These are phyloP conservation scores for Colletotrichum orbiculare DNA, from an alignment of 2,329 filamentous ascomycete species.

Conservation along the genomic window DNA sequence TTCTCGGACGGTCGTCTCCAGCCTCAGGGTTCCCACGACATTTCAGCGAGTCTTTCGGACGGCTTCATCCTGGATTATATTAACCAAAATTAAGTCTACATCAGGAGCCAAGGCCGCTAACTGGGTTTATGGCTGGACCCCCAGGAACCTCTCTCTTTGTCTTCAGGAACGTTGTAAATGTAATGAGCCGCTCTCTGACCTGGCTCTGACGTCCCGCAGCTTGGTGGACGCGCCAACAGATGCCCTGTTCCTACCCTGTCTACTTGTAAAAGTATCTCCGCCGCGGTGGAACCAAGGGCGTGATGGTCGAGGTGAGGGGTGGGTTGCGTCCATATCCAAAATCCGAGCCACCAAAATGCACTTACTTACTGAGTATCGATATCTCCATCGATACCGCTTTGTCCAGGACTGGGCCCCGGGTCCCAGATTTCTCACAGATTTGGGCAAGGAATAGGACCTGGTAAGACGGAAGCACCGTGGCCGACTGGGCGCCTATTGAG, in stretches of 20 bases:
- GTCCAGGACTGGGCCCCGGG: too few species aligned
- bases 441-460: too few species aligned
- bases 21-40: conserved; percentile 6
- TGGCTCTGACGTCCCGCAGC: conserved; percentile 18
- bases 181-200: conserved; percentile 23
- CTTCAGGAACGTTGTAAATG: conserved; percentile 28
- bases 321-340: background rate
- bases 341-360: too few species aligned
- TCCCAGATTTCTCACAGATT: too few species aligned
- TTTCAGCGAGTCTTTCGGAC: conserved; percentile 8
- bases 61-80: conserved; percentile 30
- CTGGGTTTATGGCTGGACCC: conserved; percentile 12
- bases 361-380: too few species aligned
- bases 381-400: too few species aligned
- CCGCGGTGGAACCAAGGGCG: background rate
- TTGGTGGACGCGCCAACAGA: conserved; percentile 14
- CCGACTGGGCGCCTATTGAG: too few species aligned
- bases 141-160: conserved; percentile 26
- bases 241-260: conserved; percentile 7
- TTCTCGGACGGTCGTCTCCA: too few species aligned
- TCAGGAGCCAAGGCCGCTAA: conserved; percentile 7
- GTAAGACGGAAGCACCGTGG: too few species aligned
- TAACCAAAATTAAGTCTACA: conserved; percentile 29
- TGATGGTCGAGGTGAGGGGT: background rate
- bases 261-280: too few species aligned